These are phyloP conservation scores for Euphorbia peplus DNA, from an alignment of 345 rosid species.

Conservation along the genomic window DNA sequence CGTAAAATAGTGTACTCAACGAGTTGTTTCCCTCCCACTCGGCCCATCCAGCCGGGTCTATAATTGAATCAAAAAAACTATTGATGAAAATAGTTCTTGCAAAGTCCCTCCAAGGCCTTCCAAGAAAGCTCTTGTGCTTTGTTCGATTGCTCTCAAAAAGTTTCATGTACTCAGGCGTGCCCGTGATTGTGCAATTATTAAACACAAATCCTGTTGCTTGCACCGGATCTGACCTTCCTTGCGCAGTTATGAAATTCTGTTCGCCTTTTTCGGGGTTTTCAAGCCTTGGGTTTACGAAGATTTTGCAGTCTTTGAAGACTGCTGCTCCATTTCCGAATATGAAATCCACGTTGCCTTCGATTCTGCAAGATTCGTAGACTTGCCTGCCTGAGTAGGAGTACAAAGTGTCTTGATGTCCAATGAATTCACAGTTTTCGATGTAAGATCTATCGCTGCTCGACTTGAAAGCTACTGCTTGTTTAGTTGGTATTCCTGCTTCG, in stretches of 20 bases:
- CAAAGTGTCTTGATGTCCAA: constrained; percentile 88
- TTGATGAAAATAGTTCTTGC: constrained; percentile 65
- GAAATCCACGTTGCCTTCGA: constrained; percentile 90
- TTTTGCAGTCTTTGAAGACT: constrained; percentile 62
- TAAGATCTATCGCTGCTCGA: constrained; percentile 77
- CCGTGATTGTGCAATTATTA: constrained; percentile 59
- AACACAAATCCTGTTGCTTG: constrained; percentile 72
- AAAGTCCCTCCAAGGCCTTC: constrained; percentile 95
- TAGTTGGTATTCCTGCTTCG: constrained; percentile 75
- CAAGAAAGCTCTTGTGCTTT: constrained; percentile 63
- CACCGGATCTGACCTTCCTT: constrained; percentile 77
- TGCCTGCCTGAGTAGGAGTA: constrained; percentile 77
- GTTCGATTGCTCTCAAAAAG: constrained; percentile 50
- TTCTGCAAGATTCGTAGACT: constrained; percentile 65
- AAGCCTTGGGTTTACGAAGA: constrained; percentile 59
- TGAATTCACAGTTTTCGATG: constrained; percentile 74
- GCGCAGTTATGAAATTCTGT: constrained; percentile 69
- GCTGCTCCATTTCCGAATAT: constrained; percentile 88
- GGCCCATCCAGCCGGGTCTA: constrained; percentile 68
- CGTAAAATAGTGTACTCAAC: constrained; percentile 69
- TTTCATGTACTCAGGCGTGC: constrained; percentile 69
- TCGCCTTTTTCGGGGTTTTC: constrained; percentile 64
- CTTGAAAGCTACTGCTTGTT: constrained; percentile 90
- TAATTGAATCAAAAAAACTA: constrained; percentile 50
- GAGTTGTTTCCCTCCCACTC: constrained; percentile 69